Conservation (phyloP, 371 early-diverging fungal species). For the Mucor sp. region DNA sequence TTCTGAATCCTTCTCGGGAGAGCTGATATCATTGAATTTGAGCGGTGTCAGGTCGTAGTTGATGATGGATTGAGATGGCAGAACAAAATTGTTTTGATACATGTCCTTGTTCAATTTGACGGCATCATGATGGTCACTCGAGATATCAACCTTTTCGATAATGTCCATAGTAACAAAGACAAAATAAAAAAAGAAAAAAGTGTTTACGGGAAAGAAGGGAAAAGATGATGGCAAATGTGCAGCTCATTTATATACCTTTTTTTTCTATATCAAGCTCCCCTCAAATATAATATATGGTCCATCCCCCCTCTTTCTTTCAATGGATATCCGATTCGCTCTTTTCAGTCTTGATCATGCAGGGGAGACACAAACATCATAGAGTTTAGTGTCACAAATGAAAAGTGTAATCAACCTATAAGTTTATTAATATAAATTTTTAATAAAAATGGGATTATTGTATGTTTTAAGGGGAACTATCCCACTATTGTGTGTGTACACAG, state of each 20-base stretch:
- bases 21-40: background rate
- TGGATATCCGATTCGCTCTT: slow-evolving; percentile 1
- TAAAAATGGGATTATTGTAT: background rate
- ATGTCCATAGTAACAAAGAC: background rate
- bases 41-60: slow-evolving; percentile 1
- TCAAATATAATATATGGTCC: background rate
- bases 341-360: background rate
- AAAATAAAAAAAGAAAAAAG: background rate
- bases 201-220: background rate
- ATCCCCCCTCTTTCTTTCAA: background rate
- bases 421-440: slow-evolving; percentile 1
- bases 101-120: background rate
- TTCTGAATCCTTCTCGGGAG: background rate
- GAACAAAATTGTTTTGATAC: background rate
- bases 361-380: background rate
- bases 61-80: slow-evolving; percentile 3
- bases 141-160: background rate
- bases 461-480: background rate
- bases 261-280: slow-evolving; percentile 2
- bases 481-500: background rate
- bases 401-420: background rate
- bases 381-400: slow-evolving; percentile 1
- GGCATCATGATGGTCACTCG: background rate
- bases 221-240: background rate
- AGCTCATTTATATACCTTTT: background rate